Evolutionary conservation across 495 filamentous ascomycete genomes (phyloP).

Genomic region (Hypoxylon crocopeplum): DNA sequence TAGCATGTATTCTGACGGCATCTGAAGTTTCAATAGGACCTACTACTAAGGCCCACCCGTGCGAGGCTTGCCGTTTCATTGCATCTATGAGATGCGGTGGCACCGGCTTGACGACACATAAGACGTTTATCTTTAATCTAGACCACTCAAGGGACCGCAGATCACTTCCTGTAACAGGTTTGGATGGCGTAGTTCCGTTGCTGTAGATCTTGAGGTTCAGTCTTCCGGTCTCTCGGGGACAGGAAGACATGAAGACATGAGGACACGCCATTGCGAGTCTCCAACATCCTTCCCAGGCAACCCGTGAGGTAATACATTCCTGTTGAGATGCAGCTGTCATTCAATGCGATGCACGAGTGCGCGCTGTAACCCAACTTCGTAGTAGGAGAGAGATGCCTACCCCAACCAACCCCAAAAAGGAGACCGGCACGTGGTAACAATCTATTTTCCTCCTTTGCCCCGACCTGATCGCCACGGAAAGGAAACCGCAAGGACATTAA

Average conservation of each 20-base stretch:
- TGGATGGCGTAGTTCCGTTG: slow-evolving; percentile 21
- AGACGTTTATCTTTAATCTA: slow-evolving; percentile 29
- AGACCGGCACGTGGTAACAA: slow-evolving; percentile 36
- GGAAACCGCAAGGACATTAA: slow-evolving; percentile 26
- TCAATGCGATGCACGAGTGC: slow-evolving; percentile 20
- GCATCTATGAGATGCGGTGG: slow-evolving; percentile 24
- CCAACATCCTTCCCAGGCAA: too few relatives aligned
- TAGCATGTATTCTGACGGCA: slow-evolving; percentile 6
- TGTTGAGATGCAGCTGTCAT: slow-evolving; percentile 32
- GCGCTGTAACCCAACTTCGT: slow-evolving; percentile 16
- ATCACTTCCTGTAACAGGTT: slow-evolving; percentile 29
- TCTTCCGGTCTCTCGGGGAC: slow-evolving; percentile 22
- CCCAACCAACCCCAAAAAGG: slow-evolving; percentile 28
- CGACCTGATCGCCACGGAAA: slow-evolving; percentile 33
- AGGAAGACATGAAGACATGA: slow-evolving; percentile 1
- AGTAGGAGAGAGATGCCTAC: neutral
- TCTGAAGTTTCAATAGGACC: slow-evolving; percentile 5
- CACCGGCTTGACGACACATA: slow-evolving; percentile 22
- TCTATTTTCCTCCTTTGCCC: slow-evolving; percentile 32
- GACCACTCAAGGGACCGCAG: slow-evolving; percentile 17
- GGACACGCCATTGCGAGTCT: too few relatives aligned
- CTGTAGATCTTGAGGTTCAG: slow-evolving; percentile 24
- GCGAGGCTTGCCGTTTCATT: slow-evolving; percentile 23
- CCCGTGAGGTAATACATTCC: slow-evolving; percentile 1
- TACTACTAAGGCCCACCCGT: slow-evolving; percentile 2